Percentiles rank a stretch among this genome's conserved stretches.
phyloP scores from a whole-genome alignment of 306 rosid species.

The Echinosophora koreensis region DNA sequence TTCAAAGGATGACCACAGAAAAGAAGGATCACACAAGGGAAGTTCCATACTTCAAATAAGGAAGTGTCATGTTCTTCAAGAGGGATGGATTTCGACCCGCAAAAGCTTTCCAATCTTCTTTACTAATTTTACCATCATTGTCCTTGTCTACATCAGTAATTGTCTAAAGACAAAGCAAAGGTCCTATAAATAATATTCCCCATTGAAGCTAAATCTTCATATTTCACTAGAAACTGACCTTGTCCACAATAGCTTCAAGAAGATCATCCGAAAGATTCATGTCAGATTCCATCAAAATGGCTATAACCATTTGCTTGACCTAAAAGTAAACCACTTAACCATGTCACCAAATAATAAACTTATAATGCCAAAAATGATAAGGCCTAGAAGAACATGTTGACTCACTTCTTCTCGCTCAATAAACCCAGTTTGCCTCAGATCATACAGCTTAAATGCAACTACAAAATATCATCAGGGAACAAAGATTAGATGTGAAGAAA shows the following conservation, averaged over 20 bases:
- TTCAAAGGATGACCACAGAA: background rate
- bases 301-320: constrained; percentile 90
- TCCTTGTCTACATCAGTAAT: constrained; percentile 76
- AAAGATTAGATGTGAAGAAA: constrained; percentile 36
- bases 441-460: constrained; percentile 90
- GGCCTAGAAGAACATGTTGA: constrained; percentile 20
- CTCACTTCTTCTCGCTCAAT: constrained; percentile 89
- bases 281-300: constrained; percentile 76
- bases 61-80: constrained; percentile 89
- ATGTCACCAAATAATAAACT: background rate
- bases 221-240: constrained; percentile 49
- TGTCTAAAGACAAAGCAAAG: constrained; percentile 59
- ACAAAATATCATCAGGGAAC: constrained; percentile 43
- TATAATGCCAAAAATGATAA: background rate
- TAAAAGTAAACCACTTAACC: constrained; percentile 48
- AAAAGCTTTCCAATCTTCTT: constrained; percentile 81
- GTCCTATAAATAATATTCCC: background rate
- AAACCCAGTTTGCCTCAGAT: constrained; percentile 80
- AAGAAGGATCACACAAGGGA: background rate
- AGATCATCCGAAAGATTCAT: constrained; percentile 71
- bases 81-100: constrained; percentile 66
- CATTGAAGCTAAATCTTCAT: constrained; percentile 22
- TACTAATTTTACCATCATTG: constrained; percentile 78
- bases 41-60: constrained; percentile 75
- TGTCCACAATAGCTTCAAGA: constrained; percentile 78